Base-by-base conservation (phyloP, 768 basidiomycete genomes). In the Pleurotus eryngii region DNA sequence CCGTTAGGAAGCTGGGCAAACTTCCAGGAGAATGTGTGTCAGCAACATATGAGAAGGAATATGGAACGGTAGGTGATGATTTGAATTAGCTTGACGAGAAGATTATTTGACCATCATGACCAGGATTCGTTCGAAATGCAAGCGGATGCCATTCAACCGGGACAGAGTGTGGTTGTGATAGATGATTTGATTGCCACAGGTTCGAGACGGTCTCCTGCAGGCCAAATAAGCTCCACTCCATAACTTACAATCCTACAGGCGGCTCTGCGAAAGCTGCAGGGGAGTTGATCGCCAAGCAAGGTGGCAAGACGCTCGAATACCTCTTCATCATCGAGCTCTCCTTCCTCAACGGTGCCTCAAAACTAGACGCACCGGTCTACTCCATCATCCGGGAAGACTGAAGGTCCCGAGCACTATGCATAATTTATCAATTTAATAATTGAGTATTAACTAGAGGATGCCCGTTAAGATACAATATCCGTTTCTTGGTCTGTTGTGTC, bases 91-190 rank as follows among this genome's bases (percentile, higher is more conserved):
- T 56, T 49, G 50, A 22, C 46, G 18, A 37, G n/a, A 47, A n/a
- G 18, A 26, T 46, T 0, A 22, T 38, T 42, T 27, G 51, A 18
- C 35, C 18, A 27, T 26, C n/a, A 38, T 22, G 50, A 4, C 20
- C 58, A 95, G 92, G 96, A 98, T 67, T 76, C 81, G n/a, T 97
- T 98, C 64, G 94, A 98, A 73, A 95, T 98, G 83, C 97, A 98
- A 73, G 79, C 82, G 17, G 91, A 87, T 53, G 86, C 89, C 8
- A 91, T 99, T 67, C 72, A 82, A 62, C 80, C 86, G 4, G 93
- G 94, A 26, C 87, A 95, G 68, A 89, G 76, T 59, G 92, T 95
- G 18, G 70, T 99, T 46, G 78, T 99, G 45, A 77, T 99, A 24
- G 97, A 99, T 72, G 97, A 99, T 71, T 79, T 99, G 40, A 92